Conservation (phyloP, 2,329 filamentous ascomycete genomes). For the Huntiella abstrusa region DNA sequence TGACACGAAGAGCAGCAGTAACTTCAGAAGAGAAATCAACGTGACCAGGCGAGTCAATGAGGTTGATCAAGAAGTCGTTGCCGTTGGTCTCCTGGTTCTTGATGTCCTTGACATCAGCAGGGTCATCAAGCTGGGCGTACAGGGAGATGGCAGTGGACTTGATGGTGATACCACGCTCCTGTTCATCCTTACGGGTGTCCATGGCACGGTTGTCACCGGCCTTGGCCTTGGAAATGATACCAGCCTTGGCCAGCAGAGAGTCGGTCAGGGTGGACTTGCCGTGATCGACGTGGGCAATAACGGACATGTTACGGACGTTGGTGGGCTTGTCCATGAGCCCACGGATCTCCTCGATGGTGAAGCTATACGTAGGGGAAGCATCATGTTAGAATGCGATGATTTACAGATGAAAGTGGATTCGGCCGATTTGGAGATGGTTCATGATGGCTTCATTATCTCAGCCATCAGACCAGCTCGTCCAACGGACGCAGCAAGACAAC, state of each 20-base stretch:
- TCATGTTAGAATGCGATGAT: neutral
- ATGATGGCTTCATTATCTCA: neutral
- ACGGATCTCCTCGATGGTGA: constrained; percentile 92
- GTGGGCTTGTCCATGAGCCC: constrained; percentile 58
- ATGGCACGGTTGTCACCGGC: constrained; percentile 91
- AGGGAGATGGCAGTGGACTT: constrained; percentile 99
- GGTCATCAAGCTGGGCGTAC: constrained; percentile 64
- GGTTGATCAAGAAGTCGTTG: constrained; percentile 98
- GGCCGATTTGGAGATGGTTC: neutral
- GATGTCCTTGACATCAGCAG: constrained; percentile 89
- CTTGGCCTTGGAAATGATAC: constrained; percentile 98
- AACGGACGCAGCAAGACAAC: constrained; percentile 23
- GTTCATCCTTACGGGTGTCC: constrained; percentile 92
- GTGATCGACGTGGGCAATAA: constrained; percentile 99
- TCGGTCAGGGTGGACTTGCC: constrained; percentile 99
- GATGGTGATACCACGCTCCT: constrained; percentile 99
- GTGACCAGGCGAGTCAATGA: constrained; percentile 99
- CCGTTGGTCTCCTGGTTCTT: constrained; percentile 72
- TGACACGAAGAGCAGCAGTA: constrained; percentile 98
- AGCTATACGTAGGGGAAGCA: constrained; percentile 38
- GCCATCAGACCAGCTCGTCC: too few species aligned
- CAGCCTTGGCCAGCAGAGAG: constrained; percentile 94
- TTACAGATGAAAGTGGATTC: neutral
- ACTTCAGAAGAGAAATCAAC: constrained; percentile 99
- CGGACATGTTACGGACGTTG: constrained; percentile 90